Evolutionary conservation across 495 filamentous ascomycete species (phyloP).

Genomic region (Penicillium herquei): DNA sequence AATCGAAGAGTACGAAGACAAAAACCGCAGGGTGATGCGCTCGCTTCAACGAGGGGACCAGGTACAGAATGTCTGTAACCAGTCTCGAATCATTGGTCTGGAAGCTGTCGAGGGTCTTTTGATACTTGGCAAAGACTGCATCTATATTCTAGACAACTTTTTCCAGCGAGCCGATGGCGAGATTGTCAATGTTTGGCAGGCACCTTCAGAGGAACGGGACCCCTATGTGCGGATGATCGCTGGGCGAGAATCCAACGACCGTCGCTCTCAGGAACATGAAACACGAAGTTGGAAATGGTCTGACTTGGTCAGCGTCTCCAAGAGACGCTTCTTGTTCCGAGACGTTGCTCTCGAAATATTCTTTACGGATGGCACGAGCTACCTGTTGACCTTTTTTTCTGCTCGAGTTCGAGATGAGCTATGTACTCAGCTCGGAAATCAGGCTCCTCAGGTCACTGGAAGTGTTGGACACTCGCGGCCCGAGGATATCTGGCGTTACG

Average conservation of each 20-base stretch:
- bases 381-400: constrained; percentile 80
- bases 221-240: constrained; percentile 93
- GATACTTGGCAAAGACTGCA: constrained; percentile 85
- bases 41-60: constrained; percentile 87
- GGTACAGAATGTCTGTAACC: constrained; percentile 92
- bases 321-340: constrained; percentile 89
- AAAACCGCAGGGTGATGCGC: constrained; percentile 95
- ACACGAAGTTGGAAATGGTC: constrained; percentile 91
- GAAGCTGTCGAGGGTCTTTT: constrained; percentile 90
- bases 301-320: constrained; percentile 94
- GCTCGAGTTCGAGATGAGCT: constrained; percentile 72
- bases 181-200: constrained; percentile 93
- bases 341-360: constrained; percentile 95
- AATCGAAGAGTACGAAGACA: constrained; percentile 88
- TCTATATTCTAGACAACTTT: constrained; percentile 93
- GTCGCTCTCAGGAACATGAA: constrained; percentile 66
- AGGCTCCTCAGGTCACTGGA: constrained; percentile 73
- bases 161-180: constrained; percentile 94
- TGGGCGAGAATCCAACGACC: constrained; percentile 66
- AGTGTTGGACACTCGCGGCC: constrained; percentile 49
- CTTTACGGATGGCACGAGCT: constrained; percentile 94
- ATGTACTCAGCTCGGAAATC: constrained; percentile 66
- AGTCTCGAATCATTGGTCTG: constrained; percentile 88
- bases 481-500: constrained; percentile 83
- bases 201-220: constrained; percentile 87